Evolutionary conservation across 2,329 filamentous ascomycete genomes (phyloP).

Genomic region (Fusarium sp.): DNA sequence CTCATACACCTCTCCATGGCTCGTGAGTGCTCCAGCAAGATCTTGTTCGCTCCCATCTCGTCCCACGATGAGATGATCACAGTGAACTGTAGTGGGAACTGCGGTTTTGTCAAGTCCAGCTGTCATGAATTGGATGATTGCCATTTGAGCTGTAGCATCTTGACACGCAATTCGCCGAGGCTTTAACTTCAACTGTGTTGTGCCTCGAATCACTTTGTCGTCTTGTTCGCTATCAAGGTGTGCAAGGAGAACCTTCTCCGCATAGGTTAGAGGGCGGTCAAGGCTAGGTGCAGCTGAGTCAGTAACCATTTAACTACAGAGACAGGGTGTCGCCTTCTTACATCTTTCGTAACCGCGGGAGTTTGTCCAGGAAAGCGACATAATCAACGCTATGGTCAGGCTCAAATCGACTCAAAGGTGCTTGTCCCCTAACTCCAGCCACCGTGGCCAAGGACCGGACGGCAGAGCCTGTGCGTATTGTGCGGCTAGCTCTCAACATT

Average conservation of each 20-base stretch:
- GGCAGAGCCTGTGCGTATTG: neutral
- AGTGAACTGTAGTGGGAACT: constrained; percentile 97
- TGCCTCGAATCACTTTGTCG: constrained; percentile 72
- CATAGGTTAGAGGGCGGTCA: constrained; percentile 91
- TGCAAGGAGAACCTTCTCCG: constrained; percentile 85
- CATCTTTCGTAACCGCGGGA: neutral
- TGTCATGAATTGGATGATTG: constrained; percentile 97
- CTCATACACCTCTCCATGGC: constrained; percentile 97
- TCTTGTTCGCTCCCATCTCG: constrained; percentile 91
- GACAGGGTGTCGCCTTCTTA: neutral
- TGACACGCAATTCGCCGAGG: constrained; percentile 99
- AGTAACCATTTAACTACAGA: neutral
- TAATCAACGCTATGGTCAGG: constrained; percentile 10
- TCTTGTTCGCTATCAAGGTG: constrained; percentile 85
- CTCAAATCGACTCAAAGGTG: constrained; percentile 15
- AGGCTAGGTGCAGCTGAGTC: constrained; percentile 54
- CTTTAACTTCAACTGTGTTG: constrained; percentile 94
- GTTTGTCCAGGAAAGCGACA: neutral
- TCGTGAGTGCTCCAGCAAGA: constrained; percentile 82
- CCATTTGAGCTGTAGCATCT: constrained; percentile 98
- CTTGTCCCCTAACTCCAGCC: neutral
- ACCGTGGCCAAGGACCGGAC: constrained; percentile 11
- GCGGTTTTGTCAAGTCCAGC: constrained; percentile 89
- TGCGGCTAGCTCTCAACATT: constrained; percentile 10
- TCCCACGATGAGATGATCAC: constrained; percentile 98